A percentile compares a stretch with the other conserved stretches of the same genome.
Conservation (phyloP, 73 alveolate genomes). For the Chromera velia region DNA sequence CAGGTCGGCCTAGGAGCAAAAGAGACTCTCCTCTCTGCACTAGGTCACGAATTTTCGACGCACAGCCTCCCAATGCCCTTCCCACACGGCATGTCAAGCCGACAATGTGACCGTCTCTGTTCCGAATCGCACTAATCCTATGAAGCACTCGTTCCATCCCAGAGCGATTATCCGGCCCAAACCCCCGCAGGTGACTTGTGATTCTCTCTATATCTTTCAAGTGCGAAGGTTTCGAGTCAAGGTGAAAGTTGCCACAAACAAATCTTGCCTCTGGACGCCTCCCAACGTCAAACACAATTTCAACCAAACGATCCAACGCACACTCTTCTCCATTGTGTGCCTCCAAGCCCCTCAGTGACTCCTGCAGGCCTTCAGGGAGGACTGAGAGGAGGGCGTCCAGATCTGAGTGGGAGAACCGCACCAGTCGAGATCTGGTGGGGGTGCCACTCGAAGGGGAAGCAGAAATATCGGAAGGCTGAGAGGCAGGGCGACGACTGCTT, state of each 20-base stretch:
- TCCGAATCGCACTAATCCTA: not conserved
- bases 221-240: not conserved
- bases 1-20: constrained; percentile 18
- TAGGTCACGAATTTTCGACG: not conserved
- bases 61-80: not conserved
- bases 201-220: not conserved
- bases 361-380: not conserved
- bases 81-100: not conserved
- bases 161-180: not conserved
- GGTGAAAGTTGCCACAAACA: no score
- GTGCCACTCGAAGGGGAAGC: no score
- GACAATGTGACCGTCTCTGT: not conserved
- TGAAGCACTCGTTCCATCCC: not conserved
- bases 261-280: not conserved
- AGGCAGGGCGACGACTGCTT: no score
- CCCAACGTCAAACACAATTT: not conserved
- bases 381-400: not conserved
- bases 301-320: not conserved
- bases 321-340: no score
- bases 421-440: no score
- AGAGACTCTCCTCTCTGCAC: constrained; percentile 2
- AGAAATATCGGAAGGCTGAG: no score
- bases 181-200: not conserved
- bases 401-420: no score
- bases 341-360: not conserved